Conservation (phyloP, 495 filamentous ascomycete genomes). For the Pyrenula aspistea region DNA sequence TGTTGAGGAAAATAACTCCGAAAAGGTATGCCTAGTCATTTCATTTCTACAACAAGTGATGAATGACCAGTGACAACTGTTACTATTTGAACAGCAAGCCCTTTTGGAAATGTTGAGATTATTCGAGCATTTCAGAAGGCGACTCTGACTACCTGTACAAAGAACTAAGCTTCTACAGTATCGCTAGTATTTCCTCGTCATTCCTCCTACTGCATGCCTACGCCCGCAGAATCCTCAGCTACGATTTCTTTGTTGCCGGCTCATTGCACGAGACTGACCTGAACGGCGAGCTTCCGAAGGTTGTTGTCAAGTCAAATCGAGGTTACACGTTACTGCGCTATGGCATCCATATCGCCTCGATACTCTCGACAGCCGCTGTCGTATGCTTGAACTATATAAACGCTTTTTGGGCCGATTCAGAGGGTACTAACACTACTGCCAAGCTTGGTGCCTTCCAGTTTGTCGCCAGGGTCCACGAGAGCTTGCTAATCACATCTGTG, state of each 20-base stretch:
- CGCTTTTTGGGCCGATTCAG: not conserved
- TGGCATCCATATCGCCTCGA: not conserved
- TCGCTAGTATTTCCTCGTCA: not conserved
- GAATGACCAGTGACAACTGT: not conserved
- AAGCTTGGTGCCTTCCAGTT: not conserved
- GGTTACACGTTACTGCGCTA: not conserved
- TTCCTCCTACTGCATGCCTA: too few relatives aligned
- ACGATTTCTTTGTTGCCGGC: not conserved
- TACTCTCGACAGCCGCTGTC: not conserved
- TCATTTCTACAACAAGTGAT: not conserved
- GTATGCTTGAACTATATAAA: not conserved
- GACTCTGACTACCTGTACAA: not conserved
- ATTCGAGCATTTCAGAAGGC: not conserved
- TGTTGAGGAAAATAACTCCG: not conserved
- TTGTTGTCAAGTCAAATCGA: not conserved
- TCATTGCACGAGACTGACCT: not conserved
- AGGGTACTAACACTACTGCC: not conserved
- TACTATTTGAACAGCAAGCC: not conserved
- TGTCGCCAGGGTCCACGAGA: not conserved
- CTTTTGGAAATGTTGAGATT: not conserved
- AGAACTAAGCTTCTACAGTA: not conserved
- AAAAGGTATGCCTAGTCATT: not conserved
- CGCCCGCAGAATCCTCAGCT: not conserved
- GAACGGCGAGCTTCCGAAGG: not conserved
- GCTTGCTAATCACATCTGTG: not conserved